Base-by-base conservation (phyloP, 306 rosid species). In the Hylodesmum podocarpum region DNA sequence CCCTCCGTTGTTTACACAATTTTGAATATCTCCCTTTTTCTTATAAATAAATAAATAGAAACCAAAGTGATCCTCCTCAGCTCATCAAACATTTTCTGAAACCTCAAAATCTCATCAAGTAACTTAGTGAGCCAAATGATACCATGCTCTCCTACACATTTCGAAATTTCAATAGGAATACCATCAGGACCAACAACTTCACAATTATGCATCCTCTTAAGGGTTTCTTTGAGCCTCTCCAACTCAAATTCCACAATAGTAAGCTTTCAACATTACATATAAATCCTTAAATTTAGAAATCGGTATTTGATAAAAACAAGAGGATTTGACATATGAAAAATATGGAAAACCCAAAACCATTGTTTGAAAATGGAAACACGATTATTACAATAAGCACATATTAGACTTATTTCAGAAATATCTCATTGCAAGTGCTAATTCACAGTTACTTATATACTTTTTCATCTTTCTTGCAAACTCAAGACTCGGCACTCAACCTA, bases 231-330 rank as follows among this genome's bases (percentile, higher is more conserved):
- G 1, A 25, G n/a, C 36, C 63, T 55, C 33, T 25, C 34, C 1
- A 55, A 55, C 34, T 55, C 2, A 0, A 55, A 55, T 9, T 25
- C 63, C 4, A 4, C 31, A 5, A 25, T 25, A 24, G 3, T 13
- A 3, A 55, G 9, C 1, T 1, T 50, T 76, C 76, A 19, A 40
- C 21, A 25, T 50, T 49, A 47, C 22, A 24, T n/a, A 28, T 12
- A 66, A 50, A 54, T 28, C n/a, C 19, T 66, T 36, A 47, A 66
- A 29, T 39, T 70, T 40, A 70, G 36, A 47, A 63, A 63, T 44
- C 27, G 19, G n/a, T 70, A 43, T 61, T 75, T 34, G 50, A 71
- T 72, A 71, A 70, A 70, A 75, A 62, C 16, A 40, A 24, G 61
- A 39, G 49, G 37, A 2, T 14, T 65, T 70, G 46, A 50, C 21